Base-by-base conservation (phyloP, 2,329 filamentous ascomycete species). In the Neophaeococcomyces aloes region DNA sequence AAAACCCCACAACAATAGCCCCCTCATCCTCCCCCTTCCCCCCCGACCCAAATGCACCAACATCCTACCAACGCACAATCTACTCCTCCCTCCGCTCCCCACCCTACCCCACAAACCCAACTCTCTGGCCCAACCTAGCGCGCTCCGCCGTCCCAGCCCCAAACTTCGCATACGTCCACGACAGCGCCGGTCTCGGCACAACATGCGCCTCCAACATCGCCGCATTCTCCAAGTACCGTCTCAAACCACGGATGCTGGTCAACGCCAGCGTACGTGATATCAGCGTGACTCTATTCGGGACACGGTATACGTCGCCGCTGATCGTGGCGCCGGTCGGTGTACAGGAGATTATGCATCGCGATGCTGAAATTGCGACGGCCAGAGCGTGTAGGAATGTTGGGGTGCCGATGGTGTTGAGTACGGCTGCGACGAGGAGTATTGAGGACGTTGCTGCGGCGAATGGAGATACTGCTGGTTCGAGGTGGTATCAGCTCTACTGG, bases 401-500 rank as follows among this genome's bases (percentile, higher is more conserved):
- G 1, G 67, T 86, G 0, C 79, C 83, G 0, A 83, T 78, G 59
- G 78, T 79, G 35, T 61, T 84, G 29, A 79, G 73, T 43, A 83
- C 80, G 1, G 79, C 81, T 1, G 70, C 78, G 0, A 69, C 72
- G 0, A 67, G 71, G 6, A 73, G 71, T 1, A 78, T 86, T 38
- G 80, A 85, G 56, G 71, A 85, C 45, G 72, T 84, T 0, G 79
- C 77, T 0, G 55, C 61, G 5, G 75, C 74, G 0, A 76, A 71
- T 41, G 72, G 70, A 0, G 60, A 69, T 2, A n/a, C n/a, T n/a
- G n/a, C n/a, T n/a, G 73, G 74, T 0, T 42, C 49, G 11, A 65
- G 78, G 2, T 87, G 80, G 79, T 86, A 72, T 58, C 83, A 87
- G 58, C 71, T 86, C 0, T 86, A 86, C 62, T 85, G 81, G 78